Percentiles rank a stretch among this genome's conserved stretches.
Evolutionary conservation across 495 filamentous ascomycete genomes (phyloP).

Genomic region (Penicillium pulvis): DNA sequence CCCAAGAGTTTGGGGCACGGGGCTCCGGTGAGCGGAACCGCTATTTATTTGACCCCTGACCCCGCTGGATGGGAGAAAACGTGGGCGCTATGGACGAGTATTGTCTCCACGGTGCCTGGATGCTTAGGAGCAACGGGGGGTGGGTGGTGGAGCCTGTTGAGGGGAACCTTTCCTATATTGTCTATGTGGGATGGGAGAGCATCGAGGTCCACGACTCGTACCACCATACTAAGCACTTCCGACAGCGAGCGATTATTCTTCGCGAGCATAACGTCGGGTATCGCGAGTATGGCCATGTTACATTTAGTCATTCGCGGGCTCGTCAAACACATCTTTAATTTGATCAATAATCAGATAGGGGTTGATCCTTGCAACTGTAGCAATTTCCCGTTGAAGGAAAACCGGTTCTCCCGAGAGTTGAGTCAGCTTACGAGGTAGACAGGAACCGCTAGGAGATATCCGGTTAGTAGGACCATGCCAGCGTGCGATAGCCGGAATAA

Average conservation of each 20-base stretch:
- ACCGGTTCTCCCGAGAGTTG: conserved; percentile 1
- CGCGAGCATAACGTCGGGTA: conserved; percentile 25
- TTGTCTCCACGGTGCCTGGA: conserved; percentile 24
- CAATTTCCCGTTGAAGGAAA: conserved; percentile 1
- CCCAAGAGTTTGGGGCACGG: conserved; percentile 15
- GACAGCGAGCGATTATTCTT: conserved; percentile 21
- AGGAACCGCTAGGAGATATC: conserved; percentile 6
- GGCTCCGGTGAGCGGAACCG: conserved; percentile 23
- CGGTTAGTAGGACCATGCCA: conserved; percentile 3
- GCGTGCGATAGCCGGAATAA: background rate
- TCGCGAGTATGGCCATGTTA: conserved; percentile 28
- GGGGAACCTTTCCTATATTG: conserved; percentile 21
- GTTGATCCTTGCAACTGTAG: background rate
- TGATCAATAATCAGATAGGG: background rate
- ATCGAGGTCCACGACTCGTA: conserved; percentile 30
- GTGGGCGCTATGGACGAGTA: conserved; percentile 29
- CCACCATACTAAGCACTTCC: conserved; percentile 25
- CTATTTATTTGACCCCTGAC: conserved; percentile 23
- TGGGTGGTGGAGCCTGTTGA: conserved; percentile 31
- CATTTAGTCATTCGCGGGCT: conserved; percentile 19
- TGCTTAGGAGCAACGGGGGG: conserved; percentile 28
- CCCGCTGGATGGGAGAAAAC: conserved; percentile 24
- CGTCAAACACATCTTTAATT: conserved; percentile 39
- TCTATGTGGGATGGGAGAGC: conserved; percentile 29
- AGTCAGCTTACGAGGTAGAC: conserved; percentile 3